Conservation (phyloP, 2,329 filamentous ascomycete genomes). For the Sarocladium kiliense region DNA sequence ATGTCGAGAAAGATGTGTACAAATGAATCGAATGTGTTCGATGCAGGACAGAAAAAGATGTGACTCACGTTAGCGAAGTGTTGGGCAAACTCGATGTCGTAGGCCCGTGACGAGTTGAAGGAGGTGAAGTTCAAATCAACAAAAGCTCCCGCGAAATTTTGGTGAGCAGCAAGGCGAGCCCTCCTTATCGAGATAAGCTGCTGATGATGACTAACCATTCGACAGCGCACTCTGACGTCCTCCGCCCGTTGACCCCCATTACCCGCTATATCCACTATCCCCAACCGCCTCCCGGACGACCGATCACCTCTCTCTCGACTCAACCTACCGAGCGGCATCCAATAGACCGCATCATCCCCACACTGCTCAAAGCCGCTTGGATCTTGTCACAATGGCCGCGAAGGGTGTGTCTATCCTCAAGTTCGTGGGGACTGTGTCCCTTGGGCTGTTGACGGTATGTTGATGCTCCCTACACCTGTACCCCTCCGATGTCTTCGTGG, state of each 20-base stretch:
- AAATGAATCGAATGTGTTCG: background rate
- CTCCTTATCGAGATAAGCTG: background rate
- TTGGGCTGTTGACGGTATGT: constrained; percentile 83
- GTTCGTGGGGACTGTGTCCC: constrained; percentile 85
- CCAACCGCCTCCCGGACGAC: constrained; percentile 3
- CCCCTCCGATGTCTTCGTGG: constrained; percentile 7
- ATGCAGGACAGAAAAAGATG: background rate
- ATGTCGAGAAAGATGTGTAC: constrained; percentile 23
- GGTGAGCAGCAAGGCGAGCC: background rate
- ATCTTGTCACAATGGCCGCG: constrained; percentile 48
- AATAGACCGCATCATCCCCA: background rate
- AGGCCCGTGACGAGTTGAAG: background rate
- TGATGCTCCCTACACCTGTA: background rate
- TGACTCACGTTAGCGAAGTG: constrained; percentile 1
- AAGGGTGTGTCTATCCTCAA: constrained; percentile 74
- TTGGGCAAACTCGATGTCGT: too few relatives aligned
- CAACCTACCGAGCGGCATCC: background rate
- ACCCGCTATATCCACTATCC: constrained; percentile 4
- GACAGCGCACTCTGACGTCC: constrained; percentile 1
- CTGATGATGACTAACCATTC: background rate
- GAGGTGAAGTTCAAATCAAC: background rate
- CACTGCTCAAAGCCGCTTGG: background rate
- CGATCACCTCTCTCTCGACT: background rate
- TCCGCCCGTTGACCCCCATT: background rate
- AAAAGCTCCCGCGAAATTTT: constrained; percentile 7